A percentile compares a stretch with the other conserved stretches of the same genome.
Evolutionary conservation across 768 basidiomycete genomes (phyloP).

Genomic region (Leccinum longicurvipes): DNA sequence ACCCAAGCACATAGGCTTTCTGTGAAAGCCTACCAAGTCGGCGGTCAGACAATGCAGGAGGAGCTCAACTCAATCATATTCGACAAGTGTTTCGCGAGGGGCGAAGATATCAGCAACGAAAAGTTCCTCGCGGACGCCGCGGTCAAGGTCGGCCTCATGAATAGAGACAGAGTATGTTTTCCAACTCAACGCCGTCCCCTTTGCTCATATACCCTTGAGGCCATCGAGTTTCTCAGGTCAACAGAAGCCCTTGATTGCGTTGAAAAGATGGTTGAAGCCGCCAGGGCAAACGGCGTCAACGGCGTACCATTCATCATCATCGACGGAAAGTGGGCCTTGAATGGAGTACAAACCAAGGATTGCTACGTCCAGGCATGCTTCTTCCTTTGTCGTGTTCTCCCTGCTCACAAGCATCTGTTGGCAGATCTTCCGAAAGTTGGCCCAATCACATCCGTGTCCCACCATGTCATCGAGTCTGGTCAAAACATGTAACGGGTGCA

Average conservation of each 20-base stretch:
- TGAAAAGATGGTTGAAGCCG: conserved; percentile 37
- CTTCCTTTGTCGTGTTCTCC: not conserved
- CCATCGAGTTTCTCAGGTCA: conserved; percentile 39
- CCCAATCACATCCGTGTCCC: conserved; percentile 14
- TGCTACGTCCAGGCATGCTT: conserved; percentile 37
- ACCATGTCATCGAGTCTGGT: not conserved
- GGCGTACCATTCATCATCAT: conserved; percentile 54
- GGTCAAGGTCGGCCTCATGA: conserved; percentile 39
- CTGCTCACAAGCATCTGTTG: not conserved
- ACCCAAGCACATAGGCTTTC: conserved; percentile 43
- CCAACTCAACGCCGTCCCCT: not conserved
- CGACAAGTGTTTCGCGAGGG: conserved; percentile 38
- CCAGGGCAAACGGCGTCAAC: conserved; percentile 42
- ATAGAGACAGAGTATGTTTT: conserved; percentile 33
- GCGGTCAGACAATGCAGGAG: conserved; percentile 40
- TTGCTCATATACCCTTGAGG: conserved; percentile 23
- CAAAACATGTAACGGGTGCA: conserved; percentile 21
- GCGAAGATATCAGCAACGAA: conserved; percentile 37
- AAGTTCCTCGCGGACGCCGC: conserved; percentile 37
- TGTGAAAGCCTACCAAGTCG: conserved; percentile 40
- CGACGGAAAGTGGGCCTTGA: conserved; percentile 43
- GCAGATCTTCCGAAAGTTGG: conserved; percentile 34
- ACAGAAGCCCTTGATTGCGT: conserved; percentile 41
- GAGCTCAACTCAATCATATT: conserved; percentile 37
- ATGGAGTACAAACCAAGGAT: conserved; percentile 42